phyloP scores from a whole-genome alignment of 805 yeast species.

The Candida broadrunensis region DNA sequence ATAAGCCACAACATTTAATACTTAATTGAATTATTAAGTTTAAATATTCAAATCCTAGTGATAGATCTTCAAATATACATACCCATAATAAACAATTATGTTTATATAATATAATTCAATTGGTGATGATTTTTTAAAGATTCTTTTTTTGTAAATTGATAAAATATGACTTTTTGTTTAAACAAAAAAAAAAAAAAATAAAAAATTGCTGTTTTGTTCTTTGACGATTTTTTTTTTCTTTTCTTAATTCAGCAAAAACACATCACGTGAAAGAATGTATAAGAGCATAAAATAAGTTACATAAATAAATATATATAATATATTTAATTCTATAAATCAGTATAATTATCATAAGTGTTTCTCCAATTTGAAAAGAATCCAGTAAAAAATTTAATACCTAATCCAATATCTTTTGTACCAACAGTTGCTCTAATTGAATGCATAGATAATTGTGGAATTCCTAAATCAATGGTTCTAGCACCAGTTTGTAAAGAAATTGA shows the following conservation, averaged over 20 bases:
- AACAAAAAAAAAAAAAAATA: no score
- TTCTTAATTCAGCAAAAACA: no score
- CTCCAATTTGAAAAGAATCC: conserved; percentile 72
- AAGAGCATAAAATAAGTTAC: no score
- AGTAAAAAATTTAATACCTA: conserved; percentile 68
- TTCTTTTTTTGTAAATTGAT: no score
- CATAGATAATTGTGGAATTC: conserved; percentile 83
- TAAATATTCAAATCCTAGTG: no score
- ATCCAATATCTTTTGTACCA: conserved; percentile 74
- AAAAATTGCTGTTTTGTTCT: no score
- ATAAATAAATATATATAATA: not conserved
- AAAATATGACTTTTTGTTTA: no score
- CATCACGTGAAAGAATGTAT: no score
- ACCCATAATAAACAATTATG: not conserved
- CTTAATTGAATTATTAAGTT: no score
- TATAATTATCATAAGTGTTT: conserved; percentile 50
- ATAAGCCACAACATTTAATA: no score
- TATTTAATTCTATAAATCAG: conserved; percentile 30
- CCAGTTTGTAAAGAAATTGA: conserved; percentile 61
- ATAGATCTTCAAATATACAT: not conserved
- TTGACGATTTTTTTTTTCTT: no score
- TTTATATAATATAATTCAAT: not conserved
- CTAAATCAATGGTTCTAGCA: conserved; percentile 75
- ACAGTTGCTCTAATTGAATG: conserved; percentile 81
- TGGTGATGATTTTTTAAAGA: no score